phyloP scores from a whole-genome alignment of 2,329 filamentous ascomycete species.

The Fusarium sp. region DNA sequence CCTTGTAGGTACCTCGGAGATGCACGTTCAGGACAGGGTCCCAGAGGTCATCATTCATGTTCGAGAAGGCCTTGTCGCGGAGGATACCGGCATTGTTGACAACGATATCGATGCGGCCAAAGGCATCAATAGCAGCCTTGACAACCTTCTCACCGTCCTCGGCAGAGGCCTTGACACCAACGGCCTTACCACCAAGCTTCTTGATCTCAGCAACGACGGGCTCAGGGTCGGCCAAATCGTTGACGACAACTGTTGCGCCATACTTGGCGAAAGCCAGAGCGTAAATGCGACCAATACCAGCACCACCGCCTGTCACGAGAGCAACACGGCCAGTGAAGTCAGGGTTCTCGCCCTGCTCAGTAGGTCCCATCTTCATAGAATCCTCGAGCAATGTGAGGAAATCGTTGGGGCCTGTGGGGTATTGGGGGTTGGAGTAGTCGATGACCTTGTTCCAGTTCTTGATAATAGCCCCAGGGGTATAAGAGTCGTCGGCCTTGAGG shows the following conservation, averaged over 20 bases:
- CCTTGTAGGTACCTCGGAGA: conserved; percentile 93
- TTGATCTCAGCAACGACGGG: conserved; percentile 92
- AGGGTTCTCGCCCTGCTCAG: conserved; percentile 76
- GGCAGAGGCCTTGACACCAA: conserved; percentile 91
- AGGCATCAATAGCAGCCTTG: conserved; percentile 92
- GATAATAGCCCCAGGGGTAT: conserved; percentile 88
- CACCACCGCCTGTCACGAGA: conserved; percentile 87
- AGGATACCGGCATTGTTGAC: conserved; percentile 99
- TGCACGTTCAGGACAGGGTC: conserved; percentile 93
- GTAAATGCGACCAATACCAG: conserved; percentile 92
- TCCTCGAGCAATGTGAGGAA: conserved; percentile 88
- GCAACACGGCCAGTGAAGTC: conserved; percentile 88
- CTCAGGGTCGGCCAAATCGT: conserved; percentile 94
- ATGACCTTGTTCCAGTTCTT: conserved; percentile 89
- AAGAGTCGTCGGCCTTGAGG: conserved; percentile 86
- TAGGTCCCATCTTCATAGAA: conserved; percentile 80
- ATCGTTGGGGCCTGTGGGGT: conserved; percentile 87
- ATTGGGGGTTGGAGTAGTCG: conserved; percentile 83
- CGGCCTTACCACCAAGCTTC: conserved; percentile 87
- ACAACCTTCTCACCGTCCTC: conserved; percentile 93
- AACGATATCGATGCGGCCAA: conserved; percentile 92
- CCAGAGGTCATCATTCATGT: conserved; percentile 97
- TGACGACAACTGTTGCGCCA: conserved; percentile 89
- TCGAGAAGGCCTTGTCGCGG: conserved; percentile 95
- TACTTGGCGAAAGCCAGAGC: conserved; percentile 86